Base-by-base conservation (phyloP, 2,329 filamentous ascomycete genomes). In the Trichophyton schoenleinii region DNA sequence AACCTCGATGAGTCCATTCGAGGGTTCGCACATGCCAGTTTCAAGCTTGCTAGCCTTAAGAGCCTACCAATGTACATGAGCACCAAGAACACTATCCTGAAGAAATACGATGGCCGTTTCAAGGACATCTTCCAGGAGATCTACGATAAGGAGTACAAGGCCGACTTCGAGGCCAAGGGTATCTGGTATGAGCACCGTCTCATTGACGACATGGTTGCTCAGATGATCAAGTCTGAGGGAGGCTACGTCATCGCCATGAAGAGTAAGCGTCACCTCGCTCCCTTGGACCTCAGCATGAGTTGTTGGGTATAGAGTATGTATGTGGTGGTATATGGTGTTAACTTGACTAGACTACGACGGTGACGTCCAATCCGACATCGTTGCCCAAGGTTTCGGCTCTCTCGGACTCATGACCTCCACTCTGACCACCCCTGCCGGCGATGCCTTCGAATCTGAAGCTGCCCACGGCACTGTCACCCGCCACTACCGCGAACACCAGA, bases 121-220 rank as follows among this genome's bases (percentile, higher is more conserved):
- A 97, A 97, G 86, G 94, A 99, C 73, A 95, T 97, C 76, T 99
- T 99, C 85, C 89, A 99, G 83, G 88, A 95, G 72, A 85, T 97
- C 70, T 99, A 92, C 78, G 89, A 97, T 66, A 83, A 81, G 63
- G 79, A 87, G 69, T 99, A 97, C 82, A 87, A 88, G 82, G 82
- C 84, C 74, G 83, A 89, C 52, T 97, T 97, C 69, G 91, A 96
- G 74, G 87, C 86, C 71, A 89, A 91, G 81, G 84, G 84, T 65
- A 95, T 97, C 79, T 97, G 94, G 94, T 97, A 99, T 75, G 94
- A 99, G 86, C 94, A 99, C 80, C 88, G 94, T 71, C 82, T 99
- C 68, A 97, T 99, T 72, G 94, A 99, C 78, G 94, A 99, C 79
- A 97, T 99, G 94, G 94, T 99, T 66, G 94, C 94, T 58, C 94